phyloP scores from a whole-genome alignment of 1,284 basidiomycete genomes.

The Microbotryum intermedium region DNA sequence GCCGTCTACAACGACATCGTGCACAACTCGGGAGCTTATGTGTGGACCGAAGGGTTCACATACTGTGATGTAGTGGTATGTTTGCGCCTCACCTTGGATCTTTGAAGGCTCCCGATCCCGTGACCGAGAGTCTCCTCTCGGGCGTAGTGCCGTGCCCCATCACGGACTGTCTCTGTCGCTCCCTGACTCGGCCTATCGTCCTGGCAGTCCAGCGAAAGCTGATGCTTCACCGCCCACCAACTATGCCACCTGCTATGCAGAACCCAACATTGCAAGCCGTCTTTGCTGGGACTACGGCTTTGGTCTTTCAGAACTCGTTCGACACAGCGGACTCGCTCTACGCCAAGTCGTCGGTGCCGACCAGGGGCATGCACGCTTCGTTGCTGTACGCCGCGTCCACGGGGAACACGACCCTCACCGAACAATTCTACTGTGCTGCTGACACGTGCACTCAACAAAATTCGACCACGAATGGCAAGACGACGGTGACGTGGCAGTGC shows the following conservation, averaged over 20 bases:
- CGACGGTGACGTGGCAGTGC: constrained; percentile 29
- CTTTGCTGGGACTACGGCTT: constrained; percentile 56
- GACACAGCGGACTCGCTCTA: constrained; percentile 56
- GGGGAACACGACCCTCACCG: constrained; percentile 22
- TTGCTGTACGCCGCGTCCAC: constrained; percentile 52
- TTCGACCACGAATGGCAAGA: constrained; percentile 38
- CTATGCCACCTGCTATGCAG: constrained; percentile 38
- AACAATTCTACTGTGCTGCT: constrained; percentile 64
- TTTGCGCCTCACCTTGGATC: constrained; percentile 41
- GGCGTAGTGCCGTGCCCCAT: too few relatives aligned
- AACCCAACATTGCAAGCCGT: constrained; percentile 68
- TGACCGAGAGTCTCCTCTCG: too few relatives aligned
- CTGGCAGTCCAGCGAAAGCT: too few relatives aligned
- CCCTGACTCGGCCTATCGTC: too few relatives aligned
- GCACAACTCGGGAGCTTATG: constrained; percentile 25
- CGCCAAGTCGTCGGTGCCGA: constrained; percentile 52
- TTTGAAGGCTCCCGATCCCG: background rate
- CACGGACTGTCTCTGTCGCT: too few relatives aligned
- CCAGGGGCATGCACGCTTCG: constrained; percentile 56
- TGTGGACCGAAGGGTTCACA: constrained; percentile 42
- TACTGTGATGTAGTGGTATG: constrained; percentile 56
- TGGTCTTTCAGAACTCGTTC: constrained; percentile 68
- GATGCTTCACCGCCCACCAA: too few relatives aligned
- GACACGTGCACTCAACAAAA: constrained; percentile 57
- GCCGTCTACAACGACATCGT: constrained; percentile 11